phyloP scores from a whole-genome alignment of 2,329 filamentous ascomycete species.

The Pezicula neosporulosa region DNA sequence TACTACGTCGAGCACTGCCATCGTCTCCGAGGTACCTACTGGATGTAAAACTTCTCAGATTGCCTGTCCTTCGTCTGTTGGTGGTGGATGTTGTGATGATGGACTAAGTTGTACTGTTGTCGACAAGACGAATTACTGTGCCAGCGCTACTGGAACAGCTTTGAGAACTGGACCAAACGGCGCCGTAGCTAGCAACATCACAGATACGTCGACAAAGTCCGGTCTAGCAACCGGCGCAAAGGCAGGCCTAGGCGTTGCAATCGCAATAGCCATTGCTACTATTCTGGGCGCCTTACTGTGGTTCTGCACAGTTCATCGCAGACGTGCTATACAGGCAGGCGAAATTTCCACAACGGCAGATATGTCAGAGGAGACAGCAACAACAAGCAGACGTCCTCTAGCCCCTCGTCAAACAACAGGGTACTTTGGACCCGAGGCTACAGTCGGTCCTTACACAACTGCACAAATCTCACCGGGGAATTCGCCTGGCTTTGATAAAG shows the following conservation, averaged over 20 bases:
- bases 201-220: conserved; percentile 3
- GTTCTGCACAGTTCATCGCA: conserved; percentile 42
- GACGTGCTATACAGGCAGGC: conserved; percentile 17
- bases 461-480: conserved; percentile 20
- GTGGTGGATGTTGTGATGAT: conserved; percentile 47
- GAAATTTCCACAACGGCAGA: conserved; percentile 6
- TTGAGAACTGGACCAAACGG: conserved; percentile 28
- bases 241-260: conserved; percentile 54
- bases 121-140: conserved; percentile 35
- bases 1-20: conserved; percentile 18
- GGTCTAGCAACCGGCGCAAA: conserved; percentile 47
- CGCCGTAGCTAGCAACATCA: conserved; percentile 25
- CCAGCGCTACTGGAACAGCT: conserved; percentile 27
- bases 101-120: conserved; percentile 40
- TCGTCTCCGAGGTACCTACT: conserved; percentile 33
- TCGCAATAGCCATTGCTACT: conserved; percentile 39
- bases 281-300: conserved; percentile 42
- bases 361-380: conserved; percentile 11
- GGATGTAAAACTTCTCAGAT: conserved; percentile 44
- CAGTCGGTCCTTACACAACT: conserved; percentile 38
- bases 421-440: conserved; percentile 34
- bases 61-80: conserved; percentile 36
- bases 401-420: conserved; percentile 9
- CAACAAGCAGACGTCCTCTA: conserved; percentile 4
- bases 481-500: conserved; percentile 30